phyloP scores from a whole-genome alignment of 2,329 filamentous ascomycete species.

The Xylaria sp. region DNA sequence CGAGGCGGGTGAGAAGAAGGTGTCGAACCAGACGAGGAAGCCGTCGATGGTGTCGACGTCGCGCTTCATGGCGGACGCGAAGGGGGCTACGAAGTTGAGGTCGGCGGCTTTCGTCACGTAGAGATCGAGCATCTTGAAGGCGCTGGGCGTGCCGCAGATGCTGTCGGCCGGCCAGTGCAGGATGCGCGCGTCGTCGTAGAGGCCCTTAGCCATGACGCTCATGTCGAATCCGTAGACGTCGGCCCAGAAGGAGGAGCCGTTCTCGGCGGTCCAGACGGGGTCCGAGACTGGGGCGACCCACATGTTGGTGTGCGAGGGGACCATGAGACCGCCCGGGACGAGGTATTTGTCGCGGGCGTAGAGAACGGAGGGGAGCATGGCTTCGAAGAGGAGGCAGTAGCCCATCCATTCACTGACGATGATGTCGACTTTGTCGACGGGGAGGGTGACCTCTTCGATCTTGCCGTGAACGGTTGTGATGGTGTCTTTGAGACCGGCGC shows the following conservation, averaged over 20 bases:
- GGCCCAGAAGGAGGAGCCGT: constrained; percentile 79
- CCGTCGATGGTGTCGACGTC: constrained; percentile 72
- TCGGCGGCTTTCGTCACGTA: constrained; percentile 67
- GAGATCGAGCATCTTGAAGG: constrained; percentile 72
- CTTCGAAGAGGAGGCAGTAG: constrained; percentile 87
- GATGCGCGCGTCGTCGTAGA: constrained; percentile 76
- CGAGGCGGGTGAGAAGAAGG: constrained; percentile 65
- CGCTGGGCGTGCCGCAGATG: constrained; percentile 53
- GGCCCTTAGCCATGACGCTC: constrained; percentile 76
- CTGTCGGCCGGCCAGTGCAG: constrained; percentile 60
- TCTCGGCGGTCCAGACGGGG: constrained; percentile 68
- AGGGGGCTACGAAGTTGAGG: constrained; percentile 67
- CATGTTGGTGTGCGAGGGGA: constrained; percentile 79
- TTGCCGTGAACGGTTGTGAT: constrained; percentile 80
- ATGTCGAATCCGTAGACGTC: constrained; percentile 95
- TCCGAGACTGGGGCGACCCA: constrained; percentile 78
- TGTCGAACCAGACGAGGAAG: constrained; percentile 90
- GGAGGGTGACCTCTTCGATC: constrained; percentile 78
- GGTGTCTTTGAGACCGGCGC: constrained; percentile 66
- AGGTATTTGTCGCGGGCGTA: constrained; percentile 85
- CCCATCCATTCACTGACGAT: constrained; percentile 99
- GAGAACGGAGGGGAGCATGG: constrained; percentile 90
- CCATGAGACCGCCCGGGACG: constrained; percentile 71
- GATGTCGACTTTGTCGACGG: constrained; percentile 78
- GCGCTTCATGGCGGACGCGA: constrained; percentile 55